Evolutionary conservation across 306 rosid genomes (phyloP), one percentile per base, ranked within the genome.

Genomic region (Castanopsis chinensis): DNA sequence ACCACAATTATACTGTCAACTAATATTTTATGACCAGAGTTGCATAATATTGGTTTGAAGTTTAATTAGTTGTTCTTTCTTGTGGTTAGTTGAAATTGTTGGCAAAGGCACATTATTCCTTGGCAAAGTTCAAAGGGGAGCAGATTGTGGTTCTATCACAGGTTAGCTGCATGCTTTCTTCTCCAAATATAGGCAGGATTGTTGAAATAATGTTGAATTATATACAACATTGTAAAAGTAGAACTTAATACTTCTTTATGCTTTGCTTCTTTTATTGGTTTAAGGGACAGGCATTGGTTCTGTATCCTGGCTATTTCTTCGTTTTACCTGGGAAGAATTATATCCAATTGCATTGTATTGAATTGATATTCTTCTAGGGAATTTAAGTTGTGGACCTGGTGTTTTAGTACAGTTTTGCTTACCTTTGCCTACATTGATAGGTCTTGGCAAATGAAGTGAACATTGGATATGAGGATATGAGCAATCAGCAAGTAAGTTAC

Each of bases 381-480:
- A 51, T 41, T 67, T 75, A 41, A 61, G 49, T 35, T 28, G 33
- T 20, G 57, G 28, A 45, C 30, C 41, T 76, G 56, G 53, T 73
- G 60, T 75, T 1, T 10, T 19, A 67, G 69, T 51, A 32, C 71
- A 52, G 27, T 65, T 67, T 78, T 59, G 13, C 45, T 74, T 27
- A 76, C 37, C 61, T 78, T 61, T 13, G 73, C 77, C 77, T 41
- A 65, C 19, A 41, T 69, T 21, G 23, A 58, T 73, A 95, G 99
- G 97, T 95, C 77, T 87, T 95, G 61, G 98, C 99, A 65, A 90
- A 90, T 74, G 96, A 95, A 78, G 93, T 84, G 77, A 95, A 95
- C 85, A 88, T 95, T 78, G 99, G 99, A 35, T 95, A 95, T 19
- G 99, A 95, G 82, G 96, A 91, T 85, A 90, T 95, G 99, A 58